Base-by-base conservation (phyloP, 2,329 filamentous ascomycete genomes). In the Zymoseptoria crescenta region DNA sequence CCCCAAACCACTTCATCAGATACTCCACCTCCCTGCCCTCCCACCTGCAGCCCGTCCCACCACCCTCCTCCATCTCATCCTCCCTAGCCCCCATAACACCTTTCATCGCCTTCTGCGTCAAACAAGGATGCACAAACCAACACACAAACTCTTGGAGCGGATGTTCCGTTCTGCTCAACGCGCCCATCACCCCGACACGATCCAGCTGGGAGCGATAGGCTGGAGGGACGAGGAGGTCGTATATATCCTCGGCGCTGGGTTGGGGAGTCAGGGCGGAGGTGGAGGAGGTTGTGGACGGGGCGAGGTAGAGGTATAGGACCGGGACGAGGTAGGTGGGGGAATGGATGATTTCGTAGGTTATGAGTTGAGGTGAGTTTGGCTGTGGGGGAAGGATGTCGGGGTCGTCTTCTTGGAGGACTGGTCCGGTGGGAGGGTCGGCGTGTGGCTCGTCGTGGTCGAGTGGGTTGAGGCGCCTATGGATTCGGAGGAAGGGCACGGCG, bases 71-170 rank as follows among this genome's bases (percentile, higher is more conserved):
- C n/a, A n/a, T 30, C 29, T 7, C 13, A 16, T 6, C 21, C 24
- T 52, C 66, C 54, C 68, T 13, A 6, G 10, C n/a, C 16, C 35
- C 67, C 13, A 73, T 69, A 74, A 54, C 72, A 80, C 77, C 79
- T 66, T 79, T 79, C 82, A 97, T 88, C 56, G 89, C 88, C 64
- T 93, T 87, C 58, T 88, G 88, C 8, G 94, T 89, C 72, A 89
- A 84, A 75, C 94, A 97, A 24, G 94, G 93, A 76, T 99, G 94
- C 67, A 97, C 82, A 74, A 96, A 96, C 74, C 93, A 96, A 54
- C 85, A 83, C 49, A 91, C 90, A 59, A 86, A 74, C 56, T 87
- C 88, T 59, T 86, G 89, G 60, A 89, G 75, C 56, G 94, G 93
- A 79, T 97, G 91, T 74, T 95, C 86, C 85, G 65, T 64, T 58